Percentiles rank a stretch among this genome's conserved stretches.
Evolutionary conservation across 2,329 filamentous ascomycete species (phyloP).

Genomic region (Fusarium illudens): DNA sequence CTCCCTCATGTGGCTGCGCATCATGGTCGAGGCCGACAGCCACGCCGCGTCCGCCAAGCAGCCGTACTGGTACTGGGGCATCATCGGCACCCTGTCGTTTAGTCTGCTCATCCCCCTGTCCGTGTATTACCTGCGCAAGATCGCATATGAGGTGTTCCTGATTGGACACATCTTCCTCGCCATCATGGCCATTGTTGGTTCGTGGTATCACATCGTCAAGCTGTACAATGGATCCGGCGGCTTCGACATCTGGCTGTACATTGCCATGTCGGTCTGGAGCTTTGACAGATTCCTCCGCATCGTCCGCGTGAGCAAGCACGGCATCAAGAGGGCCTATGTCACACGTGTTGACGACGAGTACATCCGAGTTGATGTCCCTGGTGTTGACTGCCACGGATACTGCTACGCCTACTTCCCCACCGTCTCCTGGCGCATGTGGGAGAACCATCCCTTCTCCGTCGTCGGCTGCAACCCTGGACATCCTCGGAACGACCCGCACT

Average conservation of each 20-base stretch:
- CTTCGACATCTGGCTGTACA: constrained; percentile 49
- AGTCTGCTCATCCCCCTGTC: constrained; percentile 46
- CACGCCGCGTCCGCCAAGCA: constrained; percentile 40
- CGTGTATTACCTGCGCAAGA: constrained; percentile 48
- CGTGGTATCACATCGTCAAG: constrained; percentile 53
- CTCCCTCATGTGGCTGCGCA: constrained; percentile 51
- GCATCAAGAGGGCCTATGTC: constrained; percentile 42
- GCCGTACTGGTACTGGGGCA: constrained; percentile 56
- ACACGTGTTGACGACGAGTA: constrained; percentile 43
- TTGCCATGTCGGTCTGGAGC: constrained; percentile 43
- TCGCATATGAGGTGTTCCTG: constrained; percentile 56
- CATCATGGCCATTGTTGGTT: constrained; percentile 52
- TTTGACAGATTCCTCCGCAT: constrained; percentile 43
- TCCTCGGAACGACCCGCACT: background rate
- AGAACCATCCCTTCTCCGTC: constrained; percentile 47
- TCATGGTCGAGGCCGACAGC: constrained; percentile 42
- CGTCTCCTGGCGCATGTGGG: constrained; percentile 45
- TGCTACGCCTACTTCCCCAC: constrained; percentile 46
- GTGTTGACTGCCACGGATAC: constrained; percentile 40
- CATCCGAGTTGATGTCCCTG: constrained; percentile 42
- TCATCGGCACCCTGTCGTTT: constrained; percentile 49
- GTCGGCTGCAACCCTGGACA: constrained; percentile 29
- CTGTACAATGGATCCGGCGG: constrained; percentile 51
- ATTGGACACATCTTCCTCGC: constrained; percentile 53
- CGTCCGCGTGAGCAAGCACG: constrained; percentile 27